Base-by-base conservation (phyloP, 2,329 filamentous ascomycete genomes). In the Ascomycota sp. region DNA sequence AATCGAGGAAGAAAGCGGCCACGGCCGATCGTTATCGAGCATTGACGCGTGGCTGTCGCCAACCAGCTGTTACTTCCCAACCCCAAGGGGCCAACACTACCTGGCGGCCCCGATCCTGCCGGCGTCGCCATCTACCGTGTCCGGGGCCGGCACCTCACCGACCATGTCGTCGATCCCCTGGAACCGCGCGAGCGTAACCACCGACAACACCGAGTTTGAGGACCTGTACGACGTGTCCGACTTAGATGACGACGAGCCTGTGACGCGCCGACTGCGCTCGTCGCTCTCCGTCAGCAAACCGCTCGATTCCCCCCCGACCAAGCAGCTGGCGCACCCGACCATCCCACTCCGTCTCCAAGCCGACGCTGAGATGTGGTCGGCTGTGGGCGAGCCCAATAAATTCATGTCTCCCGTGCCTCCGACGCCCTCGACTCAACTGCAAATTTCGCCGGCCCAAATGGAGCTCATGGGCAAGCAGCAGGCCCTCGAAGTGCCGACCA, bases 221-320 rank as follows among this genome's bases (percentile, higher is more conserved):
- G 81, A 91, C 45, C 59, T 92, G 33, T 92, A 92, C 52, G 79
- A 89, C 52, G 66, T 81, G 30, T 83, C 80, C 11, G 82, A 91
- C 43, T 71, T 81, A 42, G 72, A 82, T 35, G 82, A 92, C 44
- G 64, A 68, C 7, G 49, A 49, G 27, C 31, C 39, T 36, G 24
- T 38, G 26, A 33, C 38, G 25, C 39, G 40, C 16, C 39, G 43
- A 30, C 40, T 46, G 27, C 47, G 39, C 31, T 45, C 45, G 29
- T 44, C 44, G 31, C 39, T 43, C 11, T 47, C 50, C 45, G 43
- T 44, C 51, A 68, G 43, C 54, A 56, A 46, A 55, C 50, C 24
- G 26, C 34, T 59, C 49, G 33, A 53, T 47, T 27, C 47, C 53
- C 41, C 45, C 44, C 42, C 50, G 48, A 33, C 46, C 42, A 46